Conservation (phyloP, 129 eudicot genomes). For the Ambrosia artemisiifolia region DNA sequence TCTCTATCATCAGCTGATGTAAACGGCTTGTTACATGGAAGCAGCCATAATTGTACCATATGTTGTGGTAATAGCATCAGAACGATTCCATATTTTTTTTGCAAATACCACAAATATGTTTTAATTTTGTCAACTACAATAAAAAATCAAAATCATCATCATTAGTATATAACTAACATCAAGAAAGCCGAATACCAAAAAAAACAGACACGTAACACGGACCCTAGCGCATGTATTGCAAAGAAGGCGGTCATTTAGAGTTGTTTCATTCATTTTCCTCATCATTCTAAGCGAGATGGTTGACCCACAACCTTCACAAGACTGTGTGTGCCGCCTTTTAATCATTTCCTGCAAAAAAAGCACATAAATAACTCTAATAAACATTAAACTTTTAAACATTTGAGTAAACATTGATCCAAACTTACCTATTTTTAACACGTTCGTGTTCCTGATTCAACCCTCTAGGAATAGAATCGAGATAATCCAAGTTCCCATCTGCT, state of each 20-base stretch:
- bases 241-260: slow-evolving; percentile 44
- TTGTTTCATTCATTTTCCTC: slow-evolving; percentile 38
- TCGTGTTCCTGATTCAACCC: slow-evolving; percentile 56
- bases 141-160: slow-evolving; percentile 13
- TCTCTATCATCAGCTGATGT: too few relatives aligned
- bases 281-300: slow-evolving; percentile 43
- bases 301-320: slow-evolving; percentile 80
- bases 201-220: slow-evolving; percentile 34
- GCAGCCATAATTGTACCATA: too few relatives aligned
- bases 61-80: slow-evolving; percentile 69
- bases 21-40: too few relatives aligned
- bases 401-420: slow-evolving; percentile 3
- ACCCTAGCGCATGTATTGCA: slow-evolving; percentile 84
- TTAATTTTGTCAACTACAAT: slow-evolving; percentile 57
- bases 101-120: slow-evolving; percentile 83
- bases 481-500: slow-evolving; percentile 76
- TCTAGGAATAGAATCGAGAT: slow-evolving; percentile 58
- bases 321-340: slow-evolving; percentile 39
- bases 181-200: slow-evolving; percentile 12
- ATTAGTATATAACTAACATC: not conserved
- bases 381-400: slow-evolving; percentile 1
- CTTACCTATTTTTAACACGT: slow-evolving; percentile 52
- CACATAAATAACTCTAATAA: not conserved
- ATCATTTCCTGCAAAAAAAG: slow-evolving; percentile 39
- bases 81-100: slow-evolving; percentile 72